phyloP scores from a whole-genome alignment of 1,139 yeast species.

The Scheffersomyces titani region DNA sequence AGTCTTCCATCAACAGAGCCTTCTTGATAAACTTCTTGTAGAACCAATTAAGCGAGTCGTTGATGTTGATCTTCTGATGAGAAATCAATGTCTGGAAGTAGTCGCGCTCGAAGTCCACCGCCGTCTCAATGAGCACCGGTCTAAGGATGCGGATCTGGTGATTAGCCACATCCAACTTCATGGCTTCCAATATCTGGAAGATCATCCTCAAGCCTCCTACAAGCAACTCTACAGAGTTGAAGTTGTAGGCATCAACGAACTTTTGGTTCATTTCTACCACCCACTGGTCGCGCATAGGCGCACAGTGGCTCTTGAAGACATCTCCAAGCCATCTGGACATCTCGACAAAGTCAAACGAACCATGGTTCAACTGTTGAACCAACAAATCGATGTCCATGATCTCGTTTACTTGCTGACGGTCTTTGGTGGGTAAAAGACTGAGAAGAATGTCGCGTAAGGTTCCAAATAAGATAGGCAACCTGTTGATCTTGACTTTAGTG shows the following conservation, averaged over 20 bases:
- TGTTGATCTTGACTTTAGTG: slow-evolving; percentile 38
- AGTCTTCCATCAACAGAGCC: neutral
- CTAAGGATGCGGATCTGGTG: slow-evolving; percentile 87
- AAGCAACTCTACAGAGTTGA: slow-evolving; percentile 53
- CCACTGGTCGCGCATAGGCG: slow-evolving; percentile 94
- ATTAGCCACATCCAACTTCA: slow-evolving; percentile 94
- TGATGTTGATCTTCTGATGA: slow-evolving; percentile 65
- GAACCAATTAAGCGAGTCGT: slow-evolving; percentile 75
- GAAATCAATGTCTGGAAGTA: slow-evolving; percentile 73
- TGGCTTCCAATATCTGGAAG: slow-evolving; percentile 88
- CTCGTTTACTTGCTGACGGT: slow-evolving; percentile 67
- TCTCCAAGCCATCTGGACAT: slow-evolving; percentile 71
- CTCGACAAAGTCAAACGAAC: slow-evolving; percentile 66
- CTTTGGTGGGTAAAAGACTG: slow-evolving; percentile 76
- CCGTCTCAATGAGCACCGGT: slow-evolving; percentile 83
- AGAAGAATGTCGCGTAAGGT: slow-evolving; percentile 77
- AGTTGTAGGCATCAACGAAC: slow-evolving; percentile 62
- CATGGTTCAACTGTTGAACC: slow-evolving; percentile 71
- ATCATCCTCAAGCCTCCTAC: slow-evolving; percentile 79
- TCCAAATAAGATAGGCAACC: slow-evolving; percentile 67
- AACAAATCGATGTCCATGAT: slow-evolving; percentile 77
- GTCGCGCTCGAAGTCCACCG: slow-evolving; percentile 89
- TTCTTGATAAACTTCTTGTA: slow-evolving; percentile 37
- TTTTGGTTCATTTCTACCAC: slow-evolving; percentile 80
- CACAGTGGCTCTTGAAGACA: slow-evolving; percentile 81